Evolutionary conservation across 2,329 filamentous ascomycete genomes (phyloP), one percentile per base, ranked within the genome.

Genomic region (Nemania sp.): DNA sequence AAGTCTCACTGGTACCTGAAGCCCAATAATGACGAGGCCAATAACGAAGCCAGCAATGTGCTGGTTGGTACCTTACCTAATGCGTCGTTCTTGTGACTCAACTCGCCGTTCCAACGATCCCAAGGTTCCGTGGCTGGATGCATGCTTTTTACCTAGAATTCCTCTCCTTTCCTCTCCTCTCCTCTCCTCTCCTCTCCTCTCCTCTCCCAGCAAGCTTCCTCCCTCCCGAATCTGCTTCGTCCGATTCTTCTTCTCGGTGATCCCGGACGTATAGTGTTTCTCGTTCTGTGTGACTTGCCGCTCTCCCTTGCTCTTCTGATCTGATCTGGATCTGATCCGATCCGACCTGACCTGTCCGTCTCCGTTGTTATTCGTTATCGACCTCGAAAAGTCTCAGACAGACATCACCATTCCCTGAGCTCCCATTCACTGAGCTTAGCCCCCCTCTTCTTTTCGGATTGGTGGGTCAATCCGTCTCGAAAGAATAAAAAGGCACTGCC

Each of bases 371-470:
- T 45, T 52, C 47, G 35, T 46, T 48, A 29, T 63, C 54, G 40
- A 21, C 56, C 46, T 53, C 42, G 6, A 17, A 29, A 32, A 56
- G 49, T 64, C 63, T 65, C 40, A 65, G 63, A 65, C 63, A 65
- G 25, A 29, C 25, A 29, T 29, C 25, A 29, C 25, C 25, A 29
- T 40, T 50, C 49, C 21, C 18, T 43, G 5, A 34, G 20, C 20
- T 57, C 45, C 18, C 56, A 25, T 40, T 50, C 49, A 34, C 18
- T 43, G 5, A 34, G 20, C 20, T 57, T n/a, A 17, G n/a, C 42
- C 43, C 34, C 32, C 25, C 25, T 7, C 25, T 7, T 7, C 25
- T 51, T 46, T 32, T 37, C 32, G 20, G 29, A 45, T 29, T 21
- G 2, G 25, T 35, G 13, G n/a, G 20, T 40, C 48, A 50, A 35